These are phyloP conservation scores for Fennellomyces sp. DNA, from an alignment of 371 early-diverging fungal species.

Conservation along the genomic window DNA sequence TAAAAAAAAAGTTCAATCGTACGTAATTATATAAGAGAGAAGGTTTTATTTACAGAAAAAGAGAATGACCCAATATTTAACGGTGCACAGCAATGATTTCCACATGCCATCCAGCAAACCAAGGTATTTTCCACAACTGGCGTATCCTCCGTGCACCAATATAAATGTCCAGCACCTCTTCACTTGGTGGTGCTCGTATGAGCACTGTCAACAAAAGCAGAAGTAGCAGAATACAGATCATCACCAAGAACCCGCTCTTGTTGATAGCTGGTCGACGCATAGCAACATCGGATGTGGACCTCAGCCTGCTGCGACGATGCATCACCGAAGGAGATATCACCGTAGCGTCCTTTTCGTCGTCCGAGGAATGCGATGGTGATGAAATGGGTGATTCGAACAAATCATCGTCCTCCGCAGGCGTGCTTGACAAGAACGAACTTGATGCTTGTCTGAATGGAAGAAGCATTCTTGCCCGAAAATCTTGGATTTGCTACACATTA, in stretches of 20 bases:
- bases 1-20: no score
- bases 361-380: slow-evolving; percentile 4
- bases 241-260: not conserved
- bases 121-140: slow-evolving; percentile 32
- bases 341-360: not conserved
- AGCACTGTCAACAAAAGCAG: not conserved
- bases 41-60: no score
- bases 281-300: not conserved
- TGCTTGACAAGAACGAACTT: slow-evolving; percentile 7
- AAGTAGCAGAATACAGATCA: slow-evolving; percentile 1
- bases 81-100: slow-evolving; percentile 34
- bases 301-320: not conserved
- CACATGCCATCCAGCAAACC: slow-evolving; percentile 44
- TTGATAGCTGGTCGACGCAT: not conserved
- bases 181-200: not conserved
- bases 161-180: slow-evolving; percentile 1
- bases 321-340: not conserved
- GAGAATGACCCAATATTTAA: not conserved
- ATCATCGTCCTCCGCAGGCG: not conserved
- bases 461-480: slow-evolving; percentile 9
- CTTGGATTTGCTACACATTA: slow-evolving; percentile 6
- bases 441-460: slow-evolving; percentile 13
- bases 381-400: slow-evolving; percentile 17
- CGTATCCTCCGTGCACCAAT: slow-evolving; percentile 10
- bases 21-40: no score